phyloP scores from a whole-genome alignment of 495 filamentous ascomycete genomes.

The Aspergillus affinis region DNA sequence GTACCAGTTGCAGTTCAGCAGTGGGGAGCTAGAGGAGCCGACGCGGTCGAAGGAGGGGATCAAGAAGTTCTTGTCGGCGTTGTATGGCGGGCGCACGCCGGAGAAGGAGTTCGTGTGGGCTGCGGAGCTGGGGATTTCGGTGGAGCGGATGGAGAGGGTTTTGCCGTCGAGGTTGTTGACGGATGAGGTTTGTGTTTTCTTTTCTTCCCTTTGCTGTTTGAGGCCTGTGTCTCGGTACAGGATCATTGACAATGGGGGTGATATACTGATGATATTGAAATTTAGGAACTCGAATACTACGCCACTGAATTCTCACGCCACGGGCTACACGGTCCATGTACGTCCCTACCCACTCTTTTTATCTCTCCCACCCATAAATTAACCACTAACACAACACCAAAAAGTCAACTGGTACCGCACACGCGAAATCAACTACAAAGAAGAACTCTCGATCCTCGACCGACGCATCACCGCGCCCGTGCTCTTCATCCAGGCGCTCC shows the following conservation, averaged over 20 bases:
- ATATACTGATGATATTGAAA: constrained; percentile 16
- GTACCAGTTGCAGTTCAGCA: constrained; percentile 80
- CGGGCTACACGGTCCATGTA: constrained; percentile 75
- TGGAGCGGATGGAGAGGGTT: constrained; percentile 51
- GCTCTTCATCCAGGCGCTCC: constrained; percentile 71
- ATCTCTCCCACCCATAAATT: background rate
- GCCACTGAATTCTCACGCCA: constrained; percentile 63
- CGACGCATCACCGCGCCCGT: constrained; percentile 62
- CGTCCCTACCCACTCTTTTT: constrained; percentile 17
- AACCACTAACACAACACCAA: constrained; percentile 1
- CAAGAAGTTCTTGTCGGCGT: constrained; percentile 61
- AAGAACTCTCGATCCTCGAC: constrained; percentile 60
- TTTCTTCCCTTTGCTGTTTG: constrained; percentile 4
- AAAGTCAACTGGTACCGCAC: constrained; percentile 82
- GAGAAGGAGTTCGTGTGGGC: constrained; percentile 55
- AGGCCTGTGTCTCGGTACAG: too few species aligned
- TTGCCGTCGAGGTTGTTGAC: constrained; percentile 54
- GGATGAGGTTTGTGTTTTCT: constrained; percentile 43
- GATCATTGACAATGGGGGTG: too few species aligned
- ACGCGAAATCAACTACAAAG: constrained; percentile 66
- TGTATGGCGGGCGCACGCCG: constrained; percentile 64
- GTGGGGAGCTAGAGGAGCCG: constrained; percentile 61
- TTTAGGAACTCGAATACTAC: constrained; percentile 73
- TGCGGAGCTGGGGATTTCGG: constrained; percentile 54
- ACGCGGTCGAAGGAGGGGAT: constrained; percentile 58